Evolutionary conservation across 1,139 yeast species (phyloP).

Genomic region (Geotrichum histeridarum): DNA sequence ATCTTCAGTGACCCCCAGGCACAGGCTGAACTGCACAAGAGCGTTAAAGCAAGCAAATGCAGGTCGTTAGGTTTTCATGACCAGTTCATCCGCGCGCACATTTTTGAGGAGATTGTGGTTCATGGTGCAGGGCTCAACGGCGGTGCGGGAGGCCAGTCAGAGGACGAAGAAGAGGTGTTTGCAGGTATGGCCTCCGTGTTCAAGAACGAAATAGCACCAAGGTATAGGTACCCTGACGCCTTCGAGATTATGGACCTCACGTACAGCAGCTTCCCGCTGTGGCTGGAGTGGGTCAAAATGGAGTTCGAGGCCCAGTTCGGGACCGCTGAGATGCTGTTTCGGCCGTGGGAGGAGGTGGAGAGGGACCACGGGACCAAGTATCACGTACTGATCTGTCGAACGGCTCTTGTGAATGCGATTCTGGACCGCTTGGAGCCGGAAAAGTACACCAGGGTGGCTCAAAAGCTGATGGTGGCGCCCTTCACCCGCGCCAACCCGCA

Average conservation of each 20-base stretch:
- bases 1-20: constrained; percentile 1
- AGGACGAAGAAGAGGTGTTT: neutral
- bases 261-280: constrained; percentile 6
- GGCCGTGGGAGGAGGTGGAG: too few species aligned
- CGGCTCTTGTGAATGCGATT: neutral
- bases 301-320: constrained; percentile 7
- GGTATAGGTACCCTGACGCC: constrained; percentile 13
- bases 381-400: neutral
- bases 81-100: constrained; percentile 11
- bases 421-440: neutral
- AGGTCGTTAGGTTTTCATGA: constrained; percentile 7
- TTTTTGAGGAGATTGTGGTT: constrained; percentile 14
- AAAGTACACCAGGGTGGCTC: neutral
- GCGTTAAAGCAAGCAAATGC: neutral
- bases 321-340: neutral
- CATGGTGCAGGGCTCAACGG: neutral
- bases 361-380: neutral
- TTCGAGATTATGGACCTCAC: constrained; percentile 17
- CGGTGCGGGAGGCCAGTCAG: too few species aligned
- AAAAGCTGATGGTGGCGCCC: neutral
- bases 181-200: constrained; percentile 5
- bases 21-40: neutral
- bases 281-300: constrained; percentile 9
- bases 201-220: constrained; percentile 9
- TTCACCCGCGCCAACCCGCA: neutral